A percentile compares a stretch with the other conserved stretches of the same genome.
phyloP scores from a whole-genome alignment of 768 basidiomycete species.

The Sistotremastrum niveocremeum region DNA sequence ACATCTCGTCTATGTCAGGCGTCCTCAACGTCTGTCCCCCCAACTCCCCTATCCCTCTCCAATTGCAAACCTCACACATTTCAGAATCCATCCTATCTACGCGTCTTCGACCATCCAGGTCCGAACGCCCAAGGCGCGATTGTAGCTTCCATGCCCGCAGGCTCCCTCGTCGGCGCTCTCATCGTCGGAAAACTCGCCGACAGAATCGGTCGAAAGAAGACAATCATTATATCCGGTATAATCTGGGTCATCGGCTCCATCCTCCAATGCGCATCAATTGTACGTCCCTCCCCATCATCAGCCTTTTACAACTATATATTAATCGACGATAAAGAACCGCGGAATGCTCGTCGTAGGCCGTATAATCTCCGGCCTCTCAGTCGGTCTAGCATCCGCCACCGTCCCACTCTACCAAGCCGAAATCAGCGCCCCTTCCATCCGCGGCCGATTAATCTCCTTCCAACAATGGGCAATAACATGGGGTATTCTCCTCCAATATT shows the following conservation, averaged over 20 bases:
- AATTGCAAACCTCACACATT: no score
- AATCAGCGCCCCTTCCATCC: conserved; percentile 56
- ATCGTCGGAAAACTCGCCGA: conserved; percentile 52
- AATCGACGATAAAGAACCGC: conserved; percentile 30
- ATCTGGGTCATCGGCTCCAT: conserved; percentile 64
- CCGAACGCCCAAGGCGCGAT: conserved; percentile 55
- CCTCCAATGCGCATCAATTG: conserved; percentile 49
- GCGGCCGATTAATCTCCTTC: conserved; percentile 61
- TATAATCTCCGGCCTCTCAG: conserved; percentile 52
- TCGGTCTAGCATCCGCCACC: conserved; percentile 50
- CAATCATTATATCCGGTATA: conserved; percentile 49
- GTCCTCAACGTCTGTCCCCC: conserved; percentile 44
- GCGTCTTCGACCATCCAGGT: conserved; percentile 21
- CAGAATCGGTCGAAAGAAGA: conserved; percentile 48
- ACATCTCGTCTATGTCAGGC: conserved; percentile 75
- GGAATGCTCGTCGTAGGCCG: conserved; percentile 66
- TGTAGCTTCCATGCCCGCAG: conserved; percentile 69
- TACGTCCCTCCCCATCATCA: conserved; percentile 11
- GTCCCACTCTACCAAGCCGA: conserved; percentile 70
- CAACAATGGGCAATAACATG: conserved; percentile 74
- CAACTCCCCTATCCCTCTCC: no score
- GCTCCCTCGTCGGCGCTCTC: conserved; percentile 54
- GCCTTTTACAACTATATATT: not conserved
- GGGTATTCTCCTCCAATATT: conserved; percentile 67
- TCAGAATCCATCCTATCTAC: no score